Conservation (phyloP, 495 filamentous ascomycete species). For the Wilcoxina mikolae region DNA sequence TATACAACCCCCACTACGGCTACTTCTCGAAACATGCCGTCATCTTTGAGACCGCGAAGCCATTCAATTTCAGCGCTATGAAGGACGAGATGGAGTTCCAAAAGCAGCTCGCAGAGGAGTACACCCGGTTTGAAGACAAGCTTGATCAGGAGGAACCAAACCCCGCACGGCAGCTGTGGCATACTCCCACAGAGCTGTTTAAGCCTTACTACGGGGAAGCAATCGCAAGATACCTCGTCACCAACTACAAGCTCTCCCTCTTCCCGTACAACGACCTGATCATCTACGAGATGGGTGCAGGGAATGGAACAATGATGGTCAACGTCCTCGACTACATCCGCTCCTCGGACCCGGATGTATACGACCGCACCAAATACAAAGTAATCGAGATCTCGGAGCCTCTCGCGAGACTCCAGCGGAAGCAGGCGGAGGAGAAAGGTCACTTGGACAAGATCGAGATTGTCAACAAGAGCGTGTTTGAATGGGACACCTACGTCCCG, state of each 20-base stretch:
- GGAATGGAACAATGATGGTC: constrained; percentile 93
- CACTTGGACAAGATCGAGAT: constrained; percentile 81
- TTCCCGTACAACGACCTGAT: constrained; percentile 95
- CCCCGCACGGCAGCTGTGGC: constrained; percentile 83
- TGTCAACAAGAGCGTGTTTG: constrained; percentile 85
- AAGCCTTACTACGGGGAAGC: constrained; percentile 93
- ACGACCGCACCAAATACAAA: constrained; percentile 82
- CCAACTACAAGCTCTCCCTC: constrained; percentile 85
- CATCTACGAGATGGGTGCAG: constrained; percentile 97
- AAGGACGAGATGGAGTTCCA: constrained; percentile 75
- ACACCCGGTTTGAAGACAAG: constrained; percentile 76
- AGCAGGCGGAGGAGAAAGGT: constrained; percentile 43
- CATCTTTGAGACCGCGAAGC: constrained; percentile 82
- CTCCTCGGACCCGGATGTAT: constrained; percentile 74
- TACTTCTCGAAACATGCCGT: constrained; percentile 97
- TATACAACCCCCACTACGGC: constrained; percentile 95
- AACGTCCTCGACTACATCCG: constrained; percentile 97
- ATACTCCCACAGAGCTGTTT: constrained; percentile 95
- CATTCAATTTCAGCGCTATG: constrained; percentile 78
- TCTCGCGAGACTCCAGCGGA: constrained; percentile 60
- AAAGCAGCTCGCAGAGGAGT: constrained; percentile 54
- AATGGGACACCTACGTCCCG: constrained; percentile 73
- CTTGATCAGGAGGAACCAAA: constrained; percentile 56
- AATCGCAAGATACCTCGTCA: constrained; percentile 81
- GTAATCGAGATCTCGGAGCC: constrained; percentile 85